phyloP scores from a whole-genome alignment of 169 alveolate species.

The Cryptosporidium viatorum region DNA sequence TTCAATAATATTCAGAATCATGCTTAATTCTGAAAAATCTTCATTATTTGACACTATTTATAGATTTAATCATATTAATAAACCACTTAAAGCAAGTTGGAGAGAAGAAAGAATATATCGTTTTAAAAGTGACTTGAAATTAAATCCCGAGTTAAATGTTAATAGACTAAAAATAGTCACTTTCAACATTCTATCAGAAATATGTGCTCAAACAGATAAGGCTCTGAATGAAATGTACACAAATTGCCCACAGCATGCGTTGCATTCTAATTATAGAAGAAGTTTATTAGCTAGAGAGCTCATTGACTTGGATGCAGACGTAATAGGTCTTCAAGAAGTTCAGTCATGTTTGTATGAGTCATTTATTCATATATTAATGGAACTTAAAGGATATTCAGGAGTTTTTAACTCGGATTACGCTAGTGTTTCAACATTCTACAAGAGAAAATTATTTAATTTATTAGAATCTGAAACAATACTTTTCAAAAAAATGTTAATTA shows the following conservation, averaged over 20 bases:
- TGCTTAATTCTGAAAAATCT: neutral
- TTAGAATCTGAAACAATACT: slow-evolving; percentile 26
- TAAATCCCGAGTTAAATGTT: neutral
- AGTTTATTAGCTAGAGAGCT: slow-evolving; percentile 57
- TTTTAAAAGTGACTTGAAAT: slow-evolving; percentile 4
- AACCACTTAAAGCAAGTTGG: slow-evolving; percentile 26
- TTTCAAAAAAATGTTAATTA: slow-evolving; percentile 6
- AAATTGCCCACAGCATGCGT: slow-evolving; percentile 38
- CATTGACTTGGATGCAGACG: slow-evolving; percentile 43
- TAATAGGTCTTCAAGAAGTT: slow-evolving; percentile 67
- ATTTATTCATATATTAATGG: slow-evolving; percentile 12
- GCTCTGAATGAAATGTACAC: slow-evolving; percentile 69
- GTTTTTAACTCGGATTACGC: slow-evolving; percentile 19
- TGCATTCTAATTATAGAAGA: slow-evolving; percentile 61
- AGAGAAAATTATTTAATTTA: neutral
- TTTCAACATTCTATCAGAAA: slow-evolving; percentile 52
- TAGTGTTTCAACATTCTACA: slow-evolving; percentile 37
- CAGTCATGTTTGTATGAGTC: slow-evolving; percentile 38
- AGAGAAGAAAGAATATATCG: slow-evolving; percentile 27
- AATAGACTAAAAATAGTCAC: slow-evolving; percentile 39
- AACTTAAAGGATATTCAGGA: slow-evolving; percentile 31
- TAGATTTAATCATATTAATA: slow-evolving; percentile 11
- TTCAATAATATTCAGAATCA: slow-evolving; percentile 41
- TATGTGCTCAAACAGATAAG: slow-evolving; percentile 47
- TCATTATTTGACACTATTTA: slow-evolving; percentile 39